Evolutionary conservation across 202 grass and related monocot species (phyloP), one percentile per base, ranked within the genome.

Genomic region (Musa balbisiana): DNA sequence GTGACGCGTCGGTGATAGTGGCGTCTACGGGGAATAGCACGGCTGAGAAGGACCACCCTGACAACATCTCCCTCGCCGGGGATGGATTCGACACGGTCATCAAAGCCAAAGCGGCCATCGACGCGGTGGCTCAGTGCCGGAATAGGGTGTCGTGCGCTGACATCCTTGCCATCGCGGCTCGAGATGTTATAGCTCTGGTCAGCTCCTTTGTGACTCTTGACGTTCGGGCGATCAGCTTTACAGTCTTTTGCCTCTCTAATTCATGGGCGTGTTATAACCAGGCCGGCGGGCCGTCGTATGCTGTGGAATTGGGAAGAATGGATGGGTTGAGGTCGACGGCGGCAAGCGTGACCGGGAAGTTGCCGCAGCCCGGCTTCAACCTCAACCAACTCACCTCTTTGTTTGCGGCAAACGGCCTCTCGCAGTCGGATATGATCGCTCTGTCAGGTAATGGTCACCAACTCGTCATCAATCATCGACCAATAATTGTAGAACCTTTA

Each of bases 401-500:
- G 5, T 97, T 97, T 82, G 86, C 88, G 82, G 67, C 62, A 11
- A 97, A 97, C 70, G 89, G 86, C 60, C 86, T 97, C 51, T 93
- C 93, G 24, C 88, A 84, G 78, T n/a, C 50, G 49, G 93, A 97
- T 82, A 89, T 97, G 93, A 87, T 97, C 8, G 88, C 90, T 65
- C 64, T 97, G 54, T 97, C 90, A 24, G 94, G 94, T 91, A 85
- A 85, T 79, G 73, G 33, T 25, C 12, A 59, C 17, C 12, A 62
- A 8, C 20, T 19, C 17, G 33, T 43, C 33, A 43, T 43, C 33
- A 43, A 43, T 43, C 33, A 43, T 43, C 33, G 33, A 43, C 33
- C 33, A 43, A 43, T 43, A 43, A 43, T 43, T 43, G 33, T 43
- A 43, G 33, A 43, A 43, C 33, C 33, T 43, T 43, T 43, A 5